Evolutionary conservation across 2,329 filamentous ascomycete genomes (phyloP).

Genomic region (Helotiales sp.): DNA sequence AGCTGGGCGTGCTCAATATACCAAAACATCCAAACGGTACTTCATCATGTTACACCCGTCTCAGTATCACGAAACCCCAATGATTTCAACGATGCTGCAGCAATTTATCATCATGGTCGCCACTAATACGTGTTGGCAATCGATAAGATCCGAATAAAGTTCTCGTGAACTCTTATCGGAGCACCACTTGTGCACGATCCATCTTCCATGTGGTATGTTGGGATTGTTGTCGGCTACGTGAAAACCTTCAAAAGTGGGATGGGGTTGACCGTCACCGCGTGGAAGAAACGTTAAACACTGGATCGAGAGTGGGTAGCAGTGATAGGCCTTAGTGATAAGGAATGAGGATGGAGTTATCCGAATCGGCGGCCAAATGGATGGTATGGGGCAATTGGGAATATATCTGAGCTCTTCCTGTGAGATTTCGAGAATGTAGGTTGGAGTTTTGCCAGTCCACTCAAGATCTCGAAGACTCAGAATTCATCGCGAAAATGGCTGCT

Average conservation of each 20-base stretch:
- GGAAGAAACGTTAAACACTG: too few species aligned
- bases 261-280: too few species aligned
- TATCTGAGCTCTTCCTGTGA: neutral
- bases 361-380: neutral
- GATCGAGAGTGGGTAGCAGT: neutral
- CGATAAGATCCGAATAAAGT: neutral
- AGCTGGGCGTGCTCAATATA: too few species aligned
- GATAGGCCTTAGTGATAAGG: neutral
- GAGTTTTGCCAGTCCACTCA: neutral
- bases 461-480: neutral
- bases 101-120: neutral
- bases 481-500: neutral
- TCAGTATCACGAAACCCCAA: neutral
- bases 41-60: neutral
- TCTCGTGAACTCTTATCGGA: neutral
- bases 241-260: neutral
- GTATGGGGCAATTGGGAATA: neutral
- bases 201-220: too few species aligned
- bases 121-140: neutral
- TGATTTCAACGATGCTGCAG: neutral
- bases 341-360: neutral
- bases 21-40: too few species aligned
- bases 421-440: neutral
- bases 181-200: neutral
- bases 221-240: too few species aligned